Evolutionary conservation across 2,329 filamentous ascomycete species (phyloP).

Genomic region (Colletotrichum liaoningense): DNA sequence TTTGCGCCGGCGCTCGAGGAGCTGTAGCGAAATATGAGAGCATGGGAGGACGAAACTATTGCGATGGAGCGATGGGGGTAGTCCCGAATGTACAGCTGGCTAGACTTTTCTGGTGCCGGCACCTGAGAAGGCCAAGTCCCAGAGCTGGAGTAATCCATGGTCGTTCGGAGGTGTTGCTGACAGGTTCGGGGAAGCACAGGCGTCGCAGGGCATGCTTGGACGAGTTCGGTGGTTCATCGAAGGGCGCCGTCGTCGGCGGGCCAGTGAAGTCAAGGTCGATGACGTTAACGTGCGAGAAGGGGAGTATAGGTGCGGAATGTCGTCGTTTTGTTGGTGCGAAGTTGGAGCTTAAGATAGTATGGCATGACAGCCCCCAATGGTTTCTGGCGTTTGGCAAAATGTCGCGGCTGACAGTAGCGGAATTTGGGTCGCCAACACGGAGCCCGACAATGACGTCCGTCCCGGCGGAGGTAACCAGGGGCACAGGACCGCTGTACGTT

Average conservation of each 20-base stretch:
- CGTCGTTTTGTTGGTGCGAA: background rate
- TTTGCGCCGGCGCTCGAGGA: constrained; percentile 72
- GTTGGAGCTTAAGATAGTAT: background rate
- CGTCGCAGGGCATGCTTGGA: constrained; percentile 28
- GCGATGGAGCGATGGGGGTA: constrained; percentile 89
- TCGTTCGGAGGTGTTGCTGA: constrained; percentile 33
- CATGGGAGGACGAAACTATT: constrained; percentile 82
- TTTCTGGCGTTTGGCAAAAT: background rate
- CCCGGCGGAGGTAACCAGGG: constrained; percentile 12
- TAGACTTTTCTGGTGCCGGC: constrained; percentile 68
- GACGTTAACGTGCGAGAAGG: background rate
- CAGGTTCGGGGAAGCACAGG: constrained; percentile 7
- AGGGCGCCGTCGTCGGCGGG: background rate
- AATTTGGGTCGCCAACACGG: constrained; percentile 25
- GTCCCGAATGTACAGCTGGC: constrained; percentile 87
- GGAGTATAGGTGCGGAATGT: background rate
- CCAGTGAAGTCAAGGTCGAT: background rate
- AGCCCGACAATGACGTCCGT: constrained; percentile 34
- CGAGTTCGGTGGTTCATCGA: constrained; percentile 11
- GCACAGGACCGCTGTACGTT: constrained; percentile 25
- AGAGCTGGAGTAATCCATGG: constrained; percentile 61
- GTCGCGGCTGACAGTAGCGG: constrained; percentile 27
- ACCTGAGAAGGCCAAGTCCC: constrained; percentile 58
- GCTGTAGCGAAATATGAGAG: constrained; percentile 86
- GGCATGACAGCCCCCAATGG: constrained; percentile 1